Conservation (phyloP, 805 yeast species). For the Starmerella bacillaris region DNA sequence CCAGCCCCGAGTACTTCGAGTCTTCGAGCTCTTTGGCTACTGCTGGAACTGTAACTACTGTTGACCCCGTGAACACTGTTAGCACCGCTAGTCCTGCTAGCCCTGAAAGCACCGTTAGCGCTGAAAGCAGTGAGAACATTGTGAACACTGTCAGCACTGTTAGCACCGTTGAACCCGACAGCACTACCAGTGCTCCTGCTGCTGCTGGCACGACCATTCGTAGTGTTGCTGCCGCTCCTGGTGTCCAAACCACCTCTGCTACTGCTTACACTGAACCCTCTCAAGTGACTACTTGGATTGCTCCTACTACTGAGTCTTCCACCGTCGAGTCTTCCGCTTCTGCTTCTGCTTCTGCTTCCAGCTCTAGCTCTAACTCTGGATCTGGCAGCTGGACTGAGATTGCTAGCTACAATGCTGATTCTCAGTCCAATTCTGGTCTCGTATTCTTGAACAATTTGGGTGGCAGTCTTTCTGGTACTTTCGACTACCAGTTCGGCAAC, state of each 20-base stretch:
- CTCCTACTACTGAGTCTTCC: conserved; percentile 12
- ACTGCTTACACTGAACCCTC: conserved; percentile 10
- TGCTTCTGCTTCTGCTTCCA: conserved; percentile 16
- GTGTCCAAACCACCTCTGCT: conserved; percentile 19
- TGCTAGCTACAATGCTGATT: conserved; percentile 46
- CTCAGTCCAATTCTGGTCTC: conserved; percentile 53
- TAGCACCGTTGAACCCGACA: conserved; percentile 11
- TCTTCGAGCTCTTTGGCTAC: background rate
- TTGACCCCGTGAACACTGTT: too few species aligned
- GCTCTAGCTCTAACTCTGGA: conserved; percentile 24
- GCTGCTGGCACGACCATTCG: background rate
- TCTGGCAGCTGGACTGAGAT: conserved; percentile 44
- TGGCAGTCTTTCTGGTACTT: conserved; percentile 65
- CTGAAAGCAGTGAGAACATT: background rate
- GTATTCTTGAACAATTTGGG: conserved; percentile 79
- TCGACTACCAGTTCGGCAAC: conserved; percentile 77
- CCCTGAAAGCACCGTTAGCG: background rate
- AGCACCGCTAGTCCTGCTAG: background rate
- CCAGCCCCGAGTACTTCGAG: background rate
- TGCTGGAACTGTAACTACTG: background rate
- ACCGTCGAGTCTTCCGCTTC: conserved; percentile 11
- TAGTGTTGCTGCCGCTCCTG: conserved; percentile 11
- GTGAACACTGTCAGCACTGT: background rate
- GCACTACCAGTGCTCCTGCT: conserved; percentile 19
- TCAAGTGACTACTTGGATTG: conserved; percentile 11